Percentiles rank a stretch among this genome's conserved stretches.
Evolutionary conservation across 345 rosid species (phyloP).

Genomic region (Chamaenerion angustifolium): DNA sequence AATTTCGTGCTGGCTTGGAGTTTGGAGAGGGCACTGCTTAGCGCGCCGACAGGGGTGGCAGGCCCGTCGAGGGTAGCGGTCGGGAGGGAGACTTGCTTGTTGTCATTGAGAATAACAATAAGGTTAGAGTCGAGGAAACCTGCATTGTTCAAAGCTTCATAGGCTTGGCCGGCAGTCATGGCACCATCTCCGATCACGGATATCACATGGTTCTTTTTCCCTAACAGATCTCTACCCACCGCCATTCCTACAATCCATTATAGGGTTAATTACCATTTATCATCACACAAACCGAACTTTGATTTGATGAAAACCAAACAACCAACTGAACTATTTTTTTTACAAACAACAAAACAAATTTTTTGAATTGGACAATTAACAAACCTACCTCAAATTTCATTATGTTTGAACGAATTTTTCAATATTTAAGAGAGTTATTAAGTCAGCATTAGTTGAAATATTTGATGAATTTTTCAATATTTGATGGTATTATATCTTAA

Average conservation of each 20-base stretch:
- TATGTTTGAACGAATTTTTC: too few relatives aligned
- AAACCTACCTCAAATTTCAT: too few relatives aligned
- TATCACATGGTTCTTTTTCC: conserved; percentile 45
- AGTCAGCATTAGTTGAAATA: too few relatives aligned
- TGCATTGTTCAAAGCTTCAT: conserved; percentile 66
- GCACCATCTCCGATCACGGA: conserved; percentile 76
- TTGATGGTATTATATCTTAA: too few relatives aligned
- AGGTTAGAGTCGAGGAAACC: conserved; percentile 51
- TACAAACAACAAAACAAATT: too few relatives aligned
- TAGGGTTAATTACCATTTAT: too few relatives aligned
- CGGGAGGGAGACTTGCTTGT: conserved; percentile 64
- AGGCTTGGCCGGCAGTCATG: conserved; percentile 73
- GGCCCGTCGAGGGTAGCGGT: conserved; percentile 72
- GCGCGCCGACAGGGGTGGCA: conserved; percentile 62
- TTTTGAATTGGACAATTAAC: too few relatives aligned
- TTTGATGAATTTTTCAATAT: too few relatives aligned
- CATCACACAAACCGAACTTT: too few relatives aligned
- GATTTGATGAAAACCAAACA: too few relatives aligned
- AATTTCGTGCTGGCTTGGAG: conserved; percentile 50
- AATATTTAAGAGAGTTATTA: too few relatives aligned
- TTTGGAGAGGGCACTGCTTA: conserved; percentile 37
- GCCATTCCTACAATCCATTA: conserved; percentile 78
- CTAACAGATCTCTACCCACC: conserved; percentile 46
- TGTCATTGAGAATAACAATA: conserved; percentile 47
- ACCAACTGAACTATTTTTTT: too few relatives aligned